A percentile compares a stretch with the other conserved stretches of the same genome.
phyloP scores from a whole-genome alignment of 768 basidiomycete species.

The Auricularia auricula-judae region DNA sequence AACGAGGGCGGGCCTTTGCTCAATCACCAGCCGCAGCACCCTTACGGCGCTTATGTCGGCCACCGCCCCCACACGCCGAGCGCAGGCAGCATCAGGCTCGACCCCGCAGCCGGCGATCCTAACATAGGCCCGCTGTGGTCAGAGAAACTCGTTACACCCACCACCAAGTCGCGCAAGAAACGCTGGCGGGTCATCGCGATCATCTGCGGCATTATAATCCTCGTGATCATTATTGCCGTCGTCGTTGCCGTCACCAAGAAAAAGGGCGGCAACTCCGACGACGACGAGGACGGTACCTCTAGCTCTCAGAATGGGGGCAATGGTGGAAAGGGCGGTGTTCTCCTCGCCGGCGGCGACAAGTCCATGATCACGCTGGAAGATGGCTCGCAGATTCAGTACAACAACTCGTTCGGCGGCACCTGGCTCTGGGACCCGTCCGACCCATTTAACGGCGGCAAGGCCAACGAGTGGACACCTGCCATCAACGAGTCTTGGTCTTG shows the following conservation, averaged over 20 bases:
- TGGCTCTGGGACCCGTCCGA: constrained; percentile 85
- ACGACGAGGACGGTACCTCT: constrained; percentile 11
- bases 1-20: neutral
- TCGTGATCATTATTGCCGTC: constrained; percentile 40
- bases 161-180: neutral
- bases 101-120: neutral
- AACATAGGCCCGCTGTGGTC: neutral
- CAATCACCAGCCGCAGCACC: neutral
- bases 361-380: constrained; percentile 66
- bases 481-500: constrained; percentile 78
- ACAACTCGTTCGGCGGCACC: constrained; percentile 70
- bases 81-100: neutral
- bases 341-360: constrained; percentile 67
- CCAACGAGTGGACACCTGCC: constrained; percentile 75
- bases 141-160: neutral
- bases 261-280: constrained; percentile 14
- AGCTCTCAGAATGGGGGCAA: constrained; percentile 2
- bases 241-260: constrained; percentile 22
- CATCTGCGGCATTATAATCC: constrained; percentile 33
- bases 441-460: constrained; percentile 72
- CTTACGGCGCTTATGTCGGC: neutral
- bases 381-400: constrained; percentile 74
- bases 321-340: neutral
- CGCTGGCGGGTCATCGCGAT: constrained; percentile 7
- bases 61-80: neutral